phyloP scores from a whole-genome alignment of 2,329 filamentous ascomycete genomes.

The Paecilomyces sp. region DNA sequence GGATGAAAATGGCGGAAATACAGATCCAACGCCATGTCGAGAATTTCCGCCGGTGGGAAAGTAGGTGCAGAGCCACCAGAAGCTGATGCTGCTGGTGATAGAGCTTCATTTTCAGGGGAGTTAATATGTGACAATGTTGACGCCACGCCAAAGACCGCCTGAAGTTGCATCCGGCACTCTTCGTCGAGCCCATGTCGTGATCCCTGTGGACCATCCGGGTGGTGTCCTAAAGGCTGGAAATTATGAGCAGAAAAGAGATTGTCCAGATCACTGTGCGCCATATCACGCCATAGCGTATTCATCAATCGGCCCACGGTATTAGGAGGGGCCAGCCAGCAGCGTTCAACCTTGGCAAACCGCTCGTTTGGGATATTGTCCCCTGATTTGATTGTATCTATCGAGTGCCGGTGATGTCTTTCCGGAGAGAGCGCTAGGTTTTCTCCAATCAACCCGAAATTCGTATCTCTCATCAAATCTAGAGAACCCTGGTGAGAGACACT shows the following conservation, averaged over 20 bases:
- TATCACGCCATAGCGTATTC: constrained; percentile 35
- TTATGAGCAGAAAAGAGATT: constrained; percentile 31
- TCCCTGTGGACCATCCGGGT: constrained; percentile 17
- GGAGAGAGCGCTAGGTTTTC: constrained; percentile 14
- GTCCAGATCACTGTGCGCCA: constrained; percentile 27
- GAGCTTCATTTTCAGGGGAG: constrained; percentile 8
- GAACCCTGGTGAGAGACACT: constrained; percentile 20
- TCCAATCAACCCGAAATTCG: constrained; percentile 15
- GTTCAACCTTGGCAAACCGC: constrained; percentile 34
- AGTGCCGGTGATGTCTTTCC: constrained; percentile 15
- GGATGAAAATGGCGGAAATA: constrained; percentile 50
- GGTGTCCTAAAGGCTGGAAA: constrained; percentile 13
- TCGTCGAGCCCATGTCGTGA: constrained; percentile 34
- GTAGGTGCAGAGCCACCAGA: constrained; percentile 20
- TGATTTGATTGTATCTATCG: constrained; percentile 14
- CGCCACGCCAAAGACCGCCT: constrained; percentile 26
- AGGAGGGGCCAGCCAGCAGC: constrained; percentile 34
- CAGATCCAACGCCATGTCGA: constrained; percentile 48
- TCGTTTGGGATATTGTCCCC: constrained; percentile 30
- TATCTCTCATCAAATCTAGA: constrained; percentile 19
- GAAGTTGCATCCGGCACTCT: constrained; percentile 33
- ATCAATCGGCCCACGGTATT: constrained; percentile 33
- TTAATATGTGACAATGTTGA: constrained; percentile 12
- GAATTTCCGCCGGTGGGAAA: constrained; percentile 46
- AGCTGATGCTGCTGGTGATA: constrained; percentile 13